Evolutionary conservation across 345 rosid genomes (phyloP).

Genomic region (Eucalyptus caleyi): DNA sequence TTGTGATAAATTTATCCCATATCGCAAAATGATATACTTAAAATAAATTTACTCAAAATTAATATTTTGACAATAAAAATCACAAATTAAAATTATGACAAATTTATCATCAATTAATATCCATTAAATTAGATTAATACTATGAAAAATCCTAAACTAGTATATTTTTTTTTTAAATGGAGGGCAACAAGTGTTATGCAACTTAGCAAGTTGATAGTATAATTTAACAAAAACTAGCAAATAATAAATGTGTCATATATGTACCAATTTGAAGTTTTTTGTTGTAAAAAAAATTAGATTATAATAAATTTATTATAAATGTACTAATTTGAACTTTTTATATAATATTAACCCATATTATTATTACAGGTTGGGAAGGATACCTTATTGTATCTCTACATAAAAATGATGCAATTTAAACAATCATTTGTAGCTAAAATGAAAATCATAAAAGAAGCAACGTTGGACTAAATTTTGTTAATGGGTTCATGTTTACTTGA

Average conservation of each 20-base stretch:
- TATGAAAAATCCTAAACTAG: accelerated
- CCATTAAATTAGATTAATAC: accelerated
- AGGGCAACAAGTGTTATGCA: no score
- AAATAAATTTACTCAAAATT: no score
- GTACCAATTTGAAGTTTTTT: accelerated
- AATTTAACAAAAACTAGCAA: no score
- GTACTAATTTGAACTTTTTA: accelerated
- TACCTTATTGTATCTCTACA: neutral
- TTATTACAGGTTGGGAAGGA: neutral
- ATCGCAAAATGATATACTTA: accelerated
- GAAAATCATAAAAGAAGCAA: neutral
- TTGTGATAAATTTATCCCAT: no score
- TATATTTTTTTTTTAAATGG: no score
- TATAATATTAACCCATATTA: no score
- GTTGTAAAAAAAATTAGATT: accelerated
- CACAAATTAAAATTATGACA: accelerated
- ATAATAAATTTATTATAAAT: no score
- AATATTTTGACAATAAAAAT: no score
- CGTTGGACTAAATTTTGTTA: neutral
- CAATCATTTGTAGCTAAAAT: neutral
- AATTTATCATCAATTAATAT: no score
- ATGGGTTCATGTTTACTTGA: neutral
- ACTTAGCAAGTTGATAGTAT: no score
- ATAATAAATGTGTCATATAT: no score
- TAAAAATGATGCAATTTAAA: neutral